A percentile compares a stretch with the other conserved stretches of the same genome.
Conservation (phyloP, 1,139 yeast genomes). For the Sugiyamaella grinbergsii region DNA sequence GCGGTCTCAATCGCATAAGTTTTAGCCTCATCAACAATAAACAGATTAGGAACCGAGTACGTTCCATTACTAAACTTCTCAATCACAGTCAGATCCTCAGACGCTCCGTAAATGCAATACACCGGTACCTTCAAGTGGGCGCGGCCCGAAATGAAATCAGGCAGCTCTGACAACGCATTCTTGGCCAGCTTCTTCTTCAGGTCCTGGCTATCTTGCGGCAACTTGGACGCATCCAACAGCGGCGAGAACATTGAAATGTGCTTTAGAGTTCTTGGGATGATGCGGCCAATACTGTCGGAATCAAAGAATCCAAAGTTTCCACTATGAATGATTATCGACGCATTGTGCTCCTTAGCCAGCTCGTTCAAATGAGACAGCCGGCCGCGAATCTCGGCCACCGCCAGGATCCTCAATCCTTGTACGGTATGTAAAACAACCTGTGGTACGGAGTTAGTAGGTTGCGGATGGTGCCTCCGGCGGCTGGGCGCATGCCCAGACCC, state of each 20-base stretch:
- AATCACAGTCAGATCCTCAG: conserved; percentile 70
- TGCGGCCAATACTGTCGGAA: conserved; percentile 55
- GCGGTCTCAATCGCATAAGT: conserved; percentile 44
- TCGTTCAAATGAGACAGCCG: conserved; percentile 51
- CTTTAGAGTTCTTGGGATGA: conserved; percentile 47
- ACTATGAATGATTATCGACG: conserved; percentile 63
- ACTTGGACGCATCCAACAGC: conserved; percentile 51
- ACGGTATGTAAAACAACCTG: conserved; percentile 21
- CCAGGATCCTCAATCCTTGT: conserved; percentile 49
- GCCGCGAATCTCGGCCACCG: conserved; percentile 60
- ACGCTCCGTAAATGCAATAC: conserved; percentile 73
- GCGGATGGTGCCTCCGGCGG: conserved; percentile 15
- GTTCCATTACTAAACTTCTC: conserved; percentile 60
- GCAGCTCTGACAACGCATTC: conserved; percentile 56
- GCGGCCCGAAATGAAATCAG: conserved; percentile 54
- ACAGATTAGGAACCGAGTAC: conserved; percentile 57
- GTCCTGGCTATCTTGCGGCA: conserved; percentile 44
- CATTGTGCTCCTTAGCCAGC: conserved; percentile 50
- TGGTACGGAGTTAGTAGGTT: conserved; percentile 1
- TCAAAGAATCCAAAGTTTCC: conserved; percentile 84
- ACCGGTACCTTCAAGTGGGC: conserved; percentile 60
- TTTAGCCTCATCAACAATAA: conserved; percentile 60
- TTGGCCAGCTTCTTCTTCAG: conserved; percentile 44
- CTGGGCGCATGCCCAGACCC: conserved; percentile 8
- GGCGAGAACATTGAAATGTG: conserved; percentile 73